phyloP scores from a whole-genome alignment of 1,284 basidiomycete genomes.

The Meripilus lineatus region DNA sequence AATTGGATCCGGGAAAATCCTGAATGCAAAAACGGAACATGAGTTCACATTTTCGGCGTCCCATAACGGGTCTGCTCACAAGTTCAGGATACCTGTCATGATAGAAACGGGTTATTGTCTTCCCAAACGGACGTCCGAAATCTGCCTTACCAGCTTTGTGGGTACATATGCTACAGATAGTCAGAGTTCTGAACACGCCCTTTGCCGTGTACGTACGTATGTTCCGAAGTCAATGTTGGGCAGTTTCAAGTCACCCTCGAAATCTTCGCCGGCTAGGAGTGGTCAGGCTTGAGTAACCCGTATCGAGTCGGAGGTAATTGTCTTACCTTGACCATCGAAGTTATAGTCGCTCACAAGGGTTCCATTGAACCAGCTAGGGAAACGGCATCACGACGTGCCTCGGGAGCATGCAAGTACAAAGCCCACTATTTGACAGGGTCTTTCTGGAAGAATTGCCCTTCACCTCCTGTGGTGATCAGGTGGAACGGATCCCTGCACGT shows the following conservation, averaged over 20 bases:
- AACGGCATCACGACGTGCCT: not conserved
- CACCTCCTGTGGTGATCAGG: conserved; percentile 53
- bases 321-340: conserved; percentile 48
- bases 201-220: conserved; percentile 36
- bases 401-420: conserved; percentile 4
- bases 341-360: conserved; percentile 46
- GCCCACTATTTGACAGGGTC: conserved; percentile 31
- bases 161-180: conserved; percentile 53
- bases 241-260: conserved; percentile 42
- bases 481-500: conserved; percentile 44
- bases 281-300: not conserved
- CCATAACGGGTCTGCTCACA: conserved; percentile 16
- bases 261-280: conserved; percentile 46
- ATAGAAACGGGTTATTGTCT: not conserved
- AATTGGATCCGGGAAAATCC: conserved; percentile 48
- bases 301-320: not conserved
- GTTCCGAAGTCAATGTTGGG: conserved; percentile 53
- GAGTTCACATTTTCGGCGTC: no score
- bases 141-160: conserved; percentile 38
- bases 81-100: conserved; percentile 26
- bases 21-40: conserved; percentile 21
- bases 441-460: conserved; percentile 52
- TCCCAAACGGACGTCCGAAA: not conserved
- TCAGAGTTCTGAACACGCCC: no score
- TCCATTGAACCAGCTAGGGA: conserved; percentile 35